Evolutionary conservation across 2,329 filamentous ascomycete genomes (phyloP).

Genomic region (Claviceps sp.): DNA sequence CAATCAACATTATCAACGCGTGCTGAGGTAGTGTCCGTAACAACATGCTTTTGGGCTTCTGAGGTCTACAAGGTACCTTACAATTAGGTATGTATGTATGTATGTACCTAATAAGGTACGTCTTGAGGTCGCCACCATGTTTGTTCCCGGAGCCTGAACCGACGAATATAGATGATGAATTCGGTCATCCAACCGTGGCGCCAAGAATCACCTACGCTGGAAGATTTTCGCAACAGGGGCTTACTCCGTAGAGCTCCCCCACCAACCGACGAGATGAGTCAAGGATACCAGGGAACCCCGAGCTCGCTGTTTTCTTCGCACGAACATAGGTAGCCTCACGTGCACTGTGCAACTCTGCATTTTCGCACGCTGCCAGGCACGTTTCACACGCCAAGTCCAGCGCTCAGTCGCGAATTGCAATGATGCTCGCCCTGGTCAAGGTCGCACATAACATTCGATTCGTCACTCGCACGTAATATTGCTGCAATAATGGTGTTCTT

Average conservation of each 20-base stretch:
- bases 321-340: too few species aligned
- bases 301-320: too few species aligned
- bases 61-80: background rate
- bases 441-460: background rate
- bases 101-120: background rate
- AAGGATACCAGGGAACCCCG: background rate
- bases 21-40: background rate
- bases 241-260: too few species aligned
- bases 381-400: background rate
- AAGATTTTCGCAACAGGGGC: background rate
- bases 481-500: background rate
- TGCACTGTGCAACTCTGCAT: too few species aligned
- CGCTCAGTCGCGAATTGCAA: background rate
- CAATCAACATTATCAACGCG: too few species aligned
- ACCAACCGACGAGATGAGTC: background rate
- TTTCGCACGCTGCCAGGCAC: background rate
- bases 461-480: background rate
- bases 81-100: too few species aligned
- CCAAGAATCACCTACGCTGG: background rate
- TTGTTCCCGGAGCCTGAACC: background rate
- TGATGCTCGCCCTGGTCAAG: background rate
- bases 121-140: background rate
- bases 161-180: background rate
- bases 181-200: background rate
- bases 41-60: conserved; percentile 8